These are phyloP conservation scores for Solanum virginianum DNA, from an alignment of 257 asterid species.

Conservation along the genomic window DNA sequence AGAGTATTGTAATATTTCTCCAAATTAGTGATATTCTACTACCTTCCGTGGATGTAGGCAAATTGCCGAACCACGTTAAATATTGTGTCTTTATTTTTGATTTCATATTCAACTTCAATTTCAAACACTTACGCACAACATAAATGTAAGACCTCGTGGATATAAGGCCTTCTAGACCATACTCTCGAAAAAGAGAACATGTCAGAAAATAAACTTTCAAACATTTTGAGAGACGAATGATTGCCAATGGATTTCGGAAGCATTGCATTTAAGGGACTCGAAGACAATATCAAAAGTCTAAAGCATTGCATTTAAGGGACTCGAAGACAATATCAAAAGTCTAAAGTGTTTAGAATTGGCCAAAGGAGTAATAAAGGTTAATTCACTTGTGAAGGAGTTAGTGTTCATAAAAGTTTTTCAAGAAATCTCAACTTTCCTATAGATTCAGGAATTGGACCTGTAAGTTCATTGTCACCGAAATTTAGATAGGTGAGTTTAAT, in stretches of 20 bases:
- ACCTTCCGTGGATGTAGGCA: too few relatives aligned
- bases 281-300: neutral
- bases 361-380: constrained; percentile 17
- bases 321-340: neutral
- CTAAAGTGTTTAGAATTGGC: constrained; percentile 3
- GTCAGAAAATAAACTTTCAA: neutral
- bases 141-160: constrained; percentile 10
- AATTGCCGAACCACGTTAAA: too few relatives aligned
- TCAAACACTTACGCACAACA: too few relatives aligned
- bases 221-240: neutral
- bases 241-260: neutral
- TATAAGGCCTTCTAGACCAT: constrained; percentile 18
- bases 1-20: too few relatives aligned
- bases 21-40: too few relatives aligned
- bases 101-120: too few relatives aligned
- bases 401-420: neutral
- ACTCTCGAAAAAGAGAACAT: neutral
- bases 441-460: constrained; percentile 4
- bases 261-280: neutral
- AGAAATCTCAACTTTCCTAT: neutral
- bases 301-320: neutral
- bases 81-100: too few relatives aligned
- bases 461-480: neutral
- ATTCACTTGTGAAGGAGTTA: neutral
- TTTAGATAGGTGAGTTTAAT: neutral